Base-by-base conservation (phyloP, 2,329 filamentous ascomycete genomes). In the Aurifilum marmelostoma region DNA sequence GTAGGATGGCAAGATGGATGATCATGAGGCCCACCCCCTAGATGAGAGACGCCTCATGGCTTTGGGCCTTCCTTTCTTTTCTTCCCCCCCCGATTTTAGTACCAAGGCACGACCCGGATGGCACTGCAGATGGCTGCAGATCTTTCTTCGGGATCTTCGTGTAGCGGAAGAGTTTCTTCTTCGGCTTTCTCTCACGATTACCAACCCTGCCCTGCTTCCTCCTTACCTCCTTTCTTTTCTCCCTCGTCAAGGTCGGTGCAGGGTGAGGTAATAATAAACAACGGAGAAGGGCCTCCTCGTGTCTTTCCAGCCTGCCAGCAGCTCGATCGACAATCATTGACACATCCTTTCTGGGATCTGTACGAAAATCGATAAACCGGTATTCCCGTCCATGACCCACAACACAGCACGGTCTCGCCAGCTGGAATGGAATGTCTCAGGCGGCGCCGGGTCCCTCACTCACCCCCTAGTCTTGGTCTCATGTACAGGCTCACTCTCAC, bases 281-380 rank as follows among this genome's bases (percentile, higher is more conserved):
- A 8, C 18, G 52, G 14, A 47, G 43, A 47, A 47, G 7, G 24
- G 24, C 12, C n/a, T n/a, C 34, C 34, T 32, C 27, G 52, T 56
- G 52, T 56, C 24, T 8, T 29, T 24, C 27, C 24, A 18, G 52
- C 52, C 14, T 16, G 24, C 24, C 43, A 47, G 43, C 16, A 47
- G 8, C 41, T 47, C 41, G 43, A n/a, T 8, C 52, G 24, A 56
- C 52, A 56, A 56, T 29, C 24, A 29, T 18, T 56, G 52, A 56
- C 52, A 56, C 52, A 56, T 56, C 52, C 24, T 56, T 56, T 56
- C 52, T 29, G 52, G 52, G 27, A 56, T 56, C 6, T 32, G 43
- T 16, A 29, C 14, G 27, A 16, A 27, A 32, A 29, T 29, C 52
- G 52, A 29, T 21, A 47, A n/a, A 29, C 52, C 52, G 52, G 52